A percentile compares a stretch with the other conserved stretches of the same genome.
Evolutionary conservation across 78 protist species (phyloP).

Genomic region (Dictyostelium intermedium): DNA sequence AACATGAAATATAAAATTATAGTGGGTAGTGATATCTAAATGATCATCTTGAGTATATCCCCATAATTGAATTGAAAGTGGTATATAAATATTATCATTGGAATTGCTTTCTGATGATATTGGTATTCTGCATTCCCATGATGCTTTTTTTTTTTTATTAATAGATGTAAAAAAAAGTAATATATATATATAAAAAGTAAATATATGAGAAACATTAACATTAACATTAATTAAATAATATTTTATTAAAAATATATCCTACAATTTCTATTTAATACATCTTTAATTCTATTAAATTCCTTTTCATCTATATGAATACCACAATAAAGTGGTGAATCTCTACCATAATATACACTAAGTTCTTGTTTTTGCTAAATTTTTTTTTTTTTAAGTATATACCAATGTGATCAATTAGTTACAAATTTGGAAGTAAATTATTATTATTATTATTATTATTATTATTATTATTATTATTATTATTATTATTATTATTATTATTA

Average conservation of each 20-base stretch:
- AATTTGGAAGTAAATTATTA: too few species aligned
- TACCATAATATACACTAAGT: slow-evolving; percentile 40
- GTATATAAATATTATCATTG: slow-evolving; percentile 5
- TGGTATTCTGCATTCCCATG: slow-evolving; percentile 60
- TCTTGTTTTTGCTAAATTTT: not conserved
- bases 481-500: not conserved
- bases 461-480: not conserved
- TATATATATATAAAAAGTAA: too few species aligned
- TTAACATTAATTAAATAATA: too few species aligned
- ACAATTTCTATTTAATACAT: not conserved
- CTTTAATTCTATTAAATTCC: not conserved
- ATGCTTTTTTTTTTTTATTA: not conserved
- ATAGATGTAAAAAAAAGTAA: not conserved
- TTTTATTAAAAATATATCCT: not conserved
- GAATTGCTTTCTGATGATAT: slow-evolving; percentile 23
- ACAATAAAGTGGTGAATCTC: slow-evolving; percentile 32
- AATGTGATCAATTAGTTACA: too few species aligned
- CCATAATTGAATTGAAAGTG: slow-evolving; percentile 51
- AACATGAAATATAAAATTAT: slow-evolving; percentile 42
- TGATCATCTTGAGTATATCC: slow-evolving; percentile 11
- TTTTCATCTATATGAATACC: not conserved
- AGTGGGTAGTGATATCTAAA: slow-evolving; percentile 28
- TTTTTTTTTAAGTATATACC: too few species aligned
- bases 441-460: not conserved
- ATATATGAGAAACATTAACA: too few species aligned